A percentile compares a stretch with the other conserved stretches of the same genome.
Conservation (phyloP, 2,329 filamentous ascomycete species). For the Neofusicoccum umdonicola region DNA sequence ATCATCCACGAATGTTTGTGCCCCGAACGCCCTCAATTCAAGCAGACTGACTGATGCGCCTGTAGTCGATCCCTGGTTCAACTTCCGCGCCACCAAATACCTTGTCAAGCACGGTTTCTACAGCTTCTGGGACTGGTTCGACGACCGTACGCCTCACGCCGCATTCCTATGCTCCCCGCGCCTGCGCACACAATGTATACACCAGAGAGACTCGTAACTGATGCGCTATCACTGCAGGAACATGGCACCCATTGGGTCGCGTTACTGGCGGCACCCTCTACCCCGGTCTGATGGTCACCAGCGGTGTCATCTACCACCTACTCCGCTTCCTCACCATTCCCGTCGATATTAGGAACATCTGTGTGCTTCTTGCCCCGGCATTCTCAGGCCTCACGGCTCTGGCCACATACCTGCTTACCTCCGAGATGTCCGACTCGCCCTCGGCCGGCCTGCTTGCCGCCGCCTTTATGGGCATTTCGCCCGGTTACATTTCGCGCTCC, state of each 20-base stretch:
- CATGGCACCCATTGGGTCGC: slow-evolving; percentile 97
- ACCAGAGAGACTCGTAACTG: not conserved
- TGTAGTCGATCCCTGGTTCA: slow-evolving; percentile 98
- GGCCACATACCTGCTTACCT: slow-evolving; percentile 90
- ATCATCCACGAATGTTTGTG: slow-evolving; percentile 97
- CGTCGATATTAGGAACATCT: slow-evolving; percentile 98
- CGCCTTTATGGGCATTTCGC: slow-evolving; percentile 94
- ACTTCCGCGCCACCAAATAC: slow-evolving; percentile 98
- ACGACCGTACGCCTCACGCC: slow-evolving; percentile 67
- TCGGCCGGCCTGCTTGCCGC: slow-evolving; percentile 94
- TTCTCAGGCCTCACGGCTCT: slow-evolving; percentile 93
- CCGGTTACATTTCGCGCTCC: slow-evolving; percentile 95
- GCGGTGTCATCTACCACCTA: slow-evolving; percentile 91
- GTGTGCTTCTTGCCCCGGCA: slow-evolving; percentile 88
- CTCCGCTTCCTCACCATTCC: slow-evolving; percentile 86
- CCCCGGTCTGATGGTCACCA: slow-evolving; percentile 98
- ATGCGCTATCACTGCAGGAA: slow-evolving; percentile 52
- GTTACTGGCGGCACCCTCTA: slow-evolving; percentile 99
- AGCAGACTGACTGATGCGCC: slow-evolving; percentile 23
- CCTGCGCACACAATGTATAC: not conserved
- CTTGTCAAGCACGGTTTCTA: slow-evolving; percentile 96
- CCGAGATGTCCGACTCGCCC: slow-evolving; percentile 93
- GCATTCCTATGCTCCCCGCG: not conserved
- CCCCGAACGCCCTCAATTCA: slow-evolving; percentile 42
- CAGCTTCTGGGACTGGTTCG: slow-evolving; percentile 99